phyloP scores from a whole-genome alignment of 768 basidiomycete genomes.

The Boletus sp. region DNA sequence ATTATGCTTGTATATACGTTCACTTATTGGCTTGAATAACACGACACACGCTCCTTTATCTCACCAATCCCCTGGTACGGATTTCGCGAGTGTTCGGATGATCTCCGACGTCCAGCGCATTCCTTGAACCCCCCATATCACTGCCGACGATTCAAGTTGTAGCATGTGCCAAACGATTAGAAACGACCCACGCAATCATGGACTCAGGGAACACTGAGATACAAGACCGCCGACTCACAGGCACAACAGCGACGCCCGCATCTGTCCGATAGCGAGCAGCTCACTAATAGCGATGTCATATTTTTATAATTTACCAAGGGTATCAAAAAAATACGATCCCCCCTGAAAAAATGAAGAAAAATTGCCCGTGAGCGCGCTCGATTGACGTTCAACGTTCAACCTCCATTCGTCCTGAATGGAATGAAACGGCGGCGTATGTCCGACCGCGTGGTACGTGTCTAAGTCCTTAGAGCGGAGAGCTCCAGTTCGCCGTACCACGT shows the following conservation, averaged over 20 bases:
- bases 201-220: not conserved
- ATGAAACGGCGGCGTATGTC: too few species aligned
- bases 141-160: not conserved
- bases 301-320: too few species aligned
- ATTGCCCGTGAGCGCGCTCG: too few species aligned
- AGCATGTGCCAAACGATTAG: not conserved
- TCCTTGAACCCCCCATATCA: not conserved
- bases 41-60: constrained; percentile 1
- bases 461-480: too few species aligned
- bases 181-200: not conserved
- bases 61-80: not conserved
- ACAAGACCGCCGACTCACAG: not conserved
- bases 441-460: too few species aligned
- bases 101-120: not conserved
- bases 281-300: not conserved
- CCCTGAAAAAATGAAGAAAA: too few species aligned
- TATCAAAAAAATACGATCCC: too few species aligned
- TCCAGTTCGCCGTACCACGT: too few species aligned
- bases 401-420: too few species aligned
- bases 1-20: not conserved
- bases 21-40: not conserved
- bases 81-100: not conserved
- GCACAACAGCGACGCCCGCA: not conserved
- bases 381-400: too few species aligned
- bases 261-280: not conserved